Evolutionary conservation across 1,284 basidiomycete genomes (phyloP).

Genomic region (Cryptococcus hybrid): DNA sequence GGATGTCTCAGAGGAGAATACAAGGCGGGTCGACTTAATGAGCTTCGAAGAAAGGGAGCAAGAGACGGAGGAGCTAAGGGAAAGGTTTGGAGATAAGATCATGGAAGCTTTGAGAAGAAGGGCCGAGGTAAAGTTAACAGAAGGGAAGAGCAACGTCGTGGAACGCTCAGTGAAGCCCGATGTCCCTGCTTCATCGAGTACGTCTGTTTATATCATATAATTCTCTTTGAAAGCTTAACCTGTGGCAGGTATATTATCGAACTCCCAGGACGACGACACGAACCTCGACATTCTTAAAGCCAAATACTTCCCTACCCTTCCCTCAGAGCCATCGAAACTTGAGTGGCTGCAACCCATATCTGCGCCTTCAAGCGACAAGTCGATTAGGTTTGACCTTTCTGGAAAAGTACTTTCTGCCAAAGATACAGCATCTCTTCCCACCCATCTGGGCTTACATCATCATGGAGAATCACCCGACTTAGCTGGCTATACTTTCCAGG

Average conservation of each 20-base stretch:
- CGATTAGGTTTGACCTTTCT: slow-evolving; percentile 66
- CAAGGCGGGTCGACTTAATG: slow-evolving; percentile 51
- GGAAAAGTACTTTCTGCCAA: slow-evolving; percentile 63
- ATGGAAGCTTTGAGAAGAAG: slow-evolving; percentile 61
- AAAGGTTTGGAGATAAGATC: slow-evolving; percentile 64
- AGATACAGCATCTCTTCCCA: slow-evolving; percentile 56
- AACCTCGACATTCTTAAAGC: slow-evolving; percentile 45
- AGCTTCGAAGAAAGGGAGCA: slow-evolving; percentile 58
- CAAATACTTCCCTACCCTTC: slow-evolving; percentile 73
- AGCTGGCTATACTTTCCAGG: slow-evolving; percentile 88
- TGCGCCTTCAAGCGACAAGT: slow-evolving; percentile 17
- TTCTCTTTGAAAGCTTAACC: too few relatives aligned
- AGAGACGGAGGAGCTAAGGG: slow-evolving; percentile 62
- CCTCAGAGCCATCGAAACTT: slow-evolving; percentile 64
- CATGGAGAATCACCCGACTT: slow-evolving; percentile 67
- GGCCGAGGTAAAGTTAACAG: slow-evolving; percentile 45
- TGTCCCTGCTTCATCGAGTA: too few relatives aligned
- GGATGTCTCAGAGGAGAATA: too few relatives aligned
- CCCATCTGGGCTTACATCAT: slow-evolving; percentile 85
- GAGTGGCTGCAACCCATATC: slow-evolving; percentile 66
- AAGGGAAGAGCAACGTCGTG: neutral
- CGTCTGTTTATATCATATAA: too few relatives aligned
- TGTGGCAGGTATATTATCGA: neutral
- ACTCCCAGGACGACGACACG: neutral
- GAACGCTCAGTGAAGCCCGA: too few relatives aligned